These are phyloP conservation scores for Starmera quercuum DNA, from an alignment of 805 yeast genomes.

Conservation along the genomic window DNA sequence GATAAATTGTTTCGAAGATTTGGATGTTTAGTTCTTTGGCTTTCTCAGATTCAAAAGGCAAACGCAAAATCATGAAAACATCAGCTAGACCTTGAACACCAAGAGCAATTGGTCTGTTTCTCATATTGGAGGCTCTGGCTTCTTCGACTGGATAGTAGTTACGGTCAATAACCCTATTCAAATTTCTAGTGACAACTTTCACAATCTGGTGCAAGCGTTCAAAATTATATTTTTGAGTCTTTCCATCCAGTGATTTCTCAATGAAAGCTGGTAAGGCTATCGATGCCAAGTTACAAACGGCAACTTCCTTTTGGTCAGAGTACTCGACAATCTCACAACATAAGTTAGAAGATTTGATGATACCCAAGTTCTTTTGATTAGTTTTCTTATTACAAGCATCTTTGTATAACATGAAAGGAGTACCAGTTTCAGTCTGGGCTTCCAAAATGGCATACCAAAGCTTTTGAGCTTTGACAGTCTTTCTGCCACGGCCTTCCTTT, in stretches of 20 bases:
- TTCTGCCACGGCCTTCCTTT: conserved; percentile 53
- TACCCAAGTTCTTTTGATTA: conserved; percentile 88
- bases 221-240: conserved; percentile 56
- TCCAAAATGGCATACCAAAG: conserved; percentile 86
- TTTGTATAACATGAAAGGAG: conserved; percentile 90
- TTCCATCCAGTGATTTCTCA: conserved; percentile 34
- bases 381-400: conserved; percentile 85
- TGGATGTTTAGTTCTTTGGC: conserved; percentile 73
- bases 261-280: conserved; percentile 80
- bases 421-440: conserved; percentile 94
- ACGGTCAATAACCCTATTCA: conserved; percentile 78
- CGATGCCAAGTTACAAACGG: conserved; percentile 93
- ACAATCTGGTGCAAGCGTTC: conserved; percentile 64
- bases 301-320: conserved; percentile 86
- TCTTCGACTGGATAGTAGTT: conserved; percentile 78
- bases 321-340: conserved; percentile 94
- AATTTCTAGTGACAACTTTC: conserved; percentile 70
- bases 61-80: conserved; percentile 66
- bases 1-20: conserved; percentile 93
- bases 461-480: conserved; percentile 75
- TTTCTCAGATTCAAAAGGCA: conserved; percentile 79
- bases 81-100: conserved; percentile 99
- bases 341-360: conserved; percentile 85
- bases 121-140: conserved; percentile 68
- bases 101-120: conserved; percentile 88